Conservation (phyloP, 106 monocot genomes). For the Alisma plantagoaquatica region DNA sequence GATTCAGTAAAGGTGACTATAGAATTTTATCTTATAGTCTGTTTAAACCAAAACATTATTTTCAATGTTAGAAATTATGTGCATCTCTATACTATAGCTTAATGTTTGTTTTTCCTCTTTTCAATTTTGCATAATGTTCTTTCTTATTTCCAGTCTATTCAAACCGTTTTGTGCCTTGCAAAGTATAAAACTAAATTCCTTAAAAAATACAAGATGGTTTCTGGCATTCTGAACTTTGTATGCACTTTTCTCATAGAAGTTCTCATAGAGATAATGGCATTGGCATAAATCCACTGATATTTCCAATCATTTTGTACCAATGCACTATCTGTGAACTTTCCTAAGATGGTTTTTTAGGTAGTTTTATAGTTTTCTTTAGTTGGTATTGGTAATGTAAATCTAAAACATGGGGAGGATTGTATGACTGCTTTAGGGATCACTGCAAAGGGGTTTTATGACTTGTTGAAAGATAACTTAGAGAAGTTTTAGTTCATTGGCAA, state of each 20-base stretch:
- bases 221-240: constrained; percentile 81
- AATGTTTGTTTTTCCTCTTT: too few species aligned
- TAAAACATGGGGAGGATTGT: constrained; percentile 86
- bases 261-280: constrained; percentile 59
- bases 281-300: constrained; percentile 77
- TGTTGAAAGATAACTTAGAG: constrained; percentile 59
- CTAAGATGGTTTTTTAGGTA: constrained; percentile 79
- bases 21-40: constrained; percentile 97
- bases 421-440: constrained; percentile 64
- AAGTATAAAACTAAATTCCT: constrained; percentile 87
- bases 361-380: constrained; percentile 77
- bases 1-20: constrained; percentile 89
- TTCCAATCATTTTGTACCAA: constrained; percentile 98
- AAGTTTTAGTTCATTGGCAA: constrained; percentile 71
- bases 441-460: constrained; percentile 86
- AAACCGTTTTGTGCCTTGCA: constrained; percentile 96
- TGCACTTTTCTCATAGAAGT: constrained; percentile 93
- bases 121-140: not conserved
- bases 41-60: constrained; percentile 70
- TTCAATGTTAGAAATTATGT: constrained; percentile 84
- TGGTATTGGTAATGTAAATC: constrained; percentile 50
- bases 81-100: not conserved
- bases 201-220: constrained; percentile 79
- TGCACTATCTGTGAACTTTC: constrained; percentile 89
- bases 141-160: constrained; percentile 55